These are phyloP conservation scores for Lasiodiplodia sp. DNA, from an alignment of 2,329 filamentous ascomycete genomes.

Conservation along the genomic window DNA sequence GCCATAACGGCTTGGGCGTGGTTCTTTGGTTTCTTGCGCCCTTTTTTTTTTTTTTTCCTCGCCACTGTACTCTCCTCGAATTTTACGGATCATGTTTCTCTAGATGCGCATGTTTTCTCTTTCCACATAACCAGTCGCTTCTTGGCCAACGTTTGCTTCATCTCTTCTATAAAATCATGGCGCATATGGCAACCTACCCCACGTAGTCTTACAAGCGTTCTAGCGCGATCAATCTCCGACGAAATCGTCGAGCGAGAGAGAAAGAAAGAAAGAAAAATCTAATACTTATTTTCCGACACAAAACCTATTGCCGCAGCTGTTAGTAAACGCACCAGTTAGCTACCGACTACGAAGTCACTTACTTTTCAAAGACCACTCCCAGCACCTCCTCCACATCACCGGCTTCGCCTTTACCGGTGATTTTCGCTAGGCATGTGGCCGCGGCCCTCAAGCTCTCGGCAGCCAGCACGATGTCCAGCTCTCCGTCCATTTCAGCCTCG, in stretches of 20 bases:
- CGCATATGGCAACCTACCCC: not conserved
- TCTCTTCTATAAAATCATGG: not conserved
- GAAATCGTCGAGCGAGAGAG: not conserved
- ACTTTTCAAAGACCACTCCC: constrained; percentile 98
- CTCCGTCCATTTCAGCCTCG: constrained; percentile 42
- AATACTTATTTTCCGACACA: constrained; percentile 50
- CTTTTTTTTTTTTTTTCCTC: not conserved
- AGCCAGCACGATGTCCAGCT: constrained; percentile 85
- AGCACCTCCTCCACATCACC: constrained; percentile 95
- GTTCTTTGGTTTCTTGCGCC: not conserved
- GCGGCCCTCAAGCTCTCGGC: constrained; percentile 87
- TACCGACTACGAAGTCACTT: constrained; percentile 47
- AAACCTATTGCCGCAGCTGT: constrained; percentile 36
- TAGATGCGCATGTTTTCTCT: not conserved
- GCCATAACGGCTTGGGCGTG: not conserved
- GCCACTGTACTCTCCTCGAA: not conserved
- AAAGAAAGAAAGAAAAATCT: not conserved
- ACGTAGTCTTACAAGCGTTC: not conserved
- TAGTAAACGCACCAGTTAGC: no score
- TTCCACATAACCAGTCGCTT: no score
- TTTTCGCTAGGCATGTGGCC: constrained; percentile 79
- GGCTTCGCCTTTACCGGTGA: constrained; percentile 83
- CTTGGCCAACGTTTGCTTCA: not conserved
- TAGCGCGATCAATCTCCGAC: not conserved
- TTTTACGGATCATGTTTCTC: not conserved